These are phyloP conservation scores for Botrytis fabae DNA, from an alignment of 2,329 filamentous ascomycete species.

Conservation along the genomic window DNA sequence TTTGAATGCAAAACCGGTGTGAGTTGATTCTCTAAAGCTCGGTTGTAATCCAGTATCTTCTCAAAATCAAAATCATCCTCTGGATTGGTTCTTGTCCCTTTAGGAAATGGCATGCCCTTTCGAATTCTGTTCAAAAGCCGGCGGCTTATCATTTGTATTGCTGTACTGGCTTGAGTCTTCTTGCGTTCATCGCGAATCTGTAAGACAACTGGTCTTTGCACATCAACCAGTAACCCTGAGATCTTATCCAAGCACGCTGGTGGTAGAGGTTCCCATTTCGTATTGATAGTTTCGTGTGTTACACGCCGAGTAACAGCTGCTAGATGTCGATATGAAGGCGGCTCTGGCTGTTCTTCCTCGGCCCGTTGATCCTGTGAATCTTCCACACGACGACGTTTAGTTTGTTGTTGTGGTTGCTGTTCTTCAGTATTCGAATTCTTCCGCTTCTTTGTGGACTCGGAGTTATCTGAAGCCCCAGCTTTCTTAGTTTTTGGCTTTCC, in stretches of 20 bases:
- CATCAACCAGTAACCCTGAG: constrained; percentile 56
- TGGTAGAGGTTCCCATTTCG: constrained; percentile 65
- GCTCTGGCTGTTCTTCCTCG: constrained; percentile 23
- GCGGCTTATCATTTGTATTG: constrained; percentile 55
- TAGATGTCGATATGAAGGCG: constrained; percentile 50
- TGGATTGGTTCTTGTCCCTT: constrained; percentile 50
- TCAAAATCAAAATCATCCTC: constrained; percentile 67
- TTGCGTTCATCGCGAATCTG: constrained; percentile 50
- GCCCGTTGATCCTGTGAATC: constrained; percentile 16
- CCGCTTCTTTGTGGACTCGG: constrained; percentile 17
- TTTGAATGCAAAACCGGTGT: constrained; percentile 64
- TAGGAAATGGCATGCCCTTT: constrained; percentile 66
- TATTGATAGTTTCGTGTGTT: constrained; percentile 63
- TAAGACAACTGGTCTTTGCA: constrained; percentile 62
- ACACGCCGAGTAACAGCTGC: constrained; percentile 53
- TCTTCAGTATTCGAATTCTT: constrained; percentile 1
- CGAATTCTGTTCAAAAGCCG: constrained; percentile 59
- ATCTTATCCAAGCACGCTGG: constrained; percentile 56
- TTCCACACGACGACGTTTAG: constrained; percentile 23
- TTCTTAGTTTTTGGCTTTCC: constrained; percentile 4
- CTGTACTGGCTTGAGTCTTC: constrained; percentile 50
- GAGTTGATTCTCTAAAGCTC: constrained; percentile 57
- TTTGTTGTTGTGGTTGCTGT: constrained; percentile 19
- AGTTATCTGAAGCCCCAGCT: not conserved
- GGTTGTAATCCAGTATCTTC: constrained; percentile 60